Base-by-base conservation (phyloP, 768 basidiomycete species). In the Mycena galericulata region DNA sequence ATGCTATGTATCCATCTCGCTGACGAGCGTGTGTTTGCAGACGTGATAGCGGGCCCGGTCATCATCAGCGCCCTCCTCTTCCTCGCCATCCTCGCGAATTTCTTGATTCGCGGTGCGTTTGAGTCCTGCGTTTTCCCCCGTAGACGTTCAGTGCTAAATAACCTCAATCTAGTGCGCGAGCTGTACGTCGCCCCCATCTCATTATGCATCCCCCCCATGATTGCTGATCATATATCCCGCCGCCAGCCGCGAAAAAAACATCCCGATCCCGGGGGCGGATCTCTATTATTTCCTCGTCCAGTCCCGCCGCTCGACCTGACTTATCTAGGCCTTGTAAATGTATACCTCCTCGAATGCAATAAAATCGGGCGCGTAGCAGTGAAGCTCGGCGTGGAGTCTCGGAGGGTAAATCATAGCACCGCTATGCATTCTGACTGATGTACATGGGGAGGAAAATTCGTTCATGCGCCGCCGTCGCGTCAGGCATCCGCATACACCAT, bases 71-170 rank as follows among this genome's bases (percentile, higher is more conserved):
- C 87, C 8, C 82, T 92, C 15, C 87, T 99, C 18, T 99, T 99
- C 83, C 79, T 91, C 50, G 98, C 95, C 10, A 87, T 99, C 10
- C 85, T 97, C 30, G 86, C 89, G 53, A 98, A 98, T 79, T 98
- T 98, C 76, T 73, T 95, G 68, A 84, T 97, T 66, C 90, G 97
- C 81, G 91, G 94, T 95, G 73, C 70, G 88, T 81, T 24, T 54
- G n/a, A n/a, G n/a, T n/a, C n/a, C n/a, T n/a, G n/a, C n/a, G n/a
- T 49, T 43, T 56, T 27, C 24, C 51, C 57, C 46, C 14, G 20
- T 36, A 22, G 59, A 61, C n/a, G 22, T 54, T 65, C 72, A 18
- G 34, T 14, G 67, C 69, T 62, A 57, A 40, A 22, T 36, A 38
- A 53, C 30, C 10, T 24, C 32, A 10, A 47, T 43, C 15, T 67